phyloP scores from a whole-genome alignment of 768 basidiomycete genomes.

The Gloeopeniophorella convolvens region DNA sequence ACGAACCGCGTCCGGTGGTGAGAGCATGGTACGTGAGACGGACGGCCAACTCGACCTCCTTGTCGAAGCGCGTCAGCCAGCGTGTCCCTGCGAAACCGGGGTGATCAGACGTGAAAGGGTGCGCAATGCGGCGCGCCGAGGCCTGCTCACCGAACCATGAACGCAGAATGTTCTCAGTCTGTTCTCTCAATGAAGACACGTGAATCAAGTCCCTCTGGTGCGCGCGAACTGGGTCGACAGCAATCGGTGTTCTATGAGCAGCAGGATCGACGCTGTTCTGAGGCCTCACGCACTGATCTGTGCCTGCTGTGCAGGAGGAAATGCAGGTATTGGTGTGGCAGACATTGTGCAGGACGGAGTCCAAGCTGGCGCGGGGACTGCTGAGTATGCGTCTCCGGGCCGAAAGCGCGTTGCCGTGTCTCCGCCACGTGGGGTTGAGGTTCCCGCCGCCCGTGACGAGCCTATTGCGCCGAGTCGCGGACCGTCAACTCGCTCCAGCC shows the following conservation, averaged over 20 bases:
- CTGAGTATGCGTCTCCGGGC: too few relatives aligned
- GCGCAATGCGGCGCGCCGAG: too few relatives aligned
- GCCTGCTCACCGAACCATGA: slow-evolving; percentile 62
- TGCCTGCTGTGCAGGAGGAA: slow-evolving; percentile 76
- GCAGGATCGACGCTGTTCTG: not conserved
- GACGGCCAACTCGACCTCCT: slow-evolving; percentile 64
- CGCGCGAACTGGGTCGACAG: slow-evolving; percentile 55
- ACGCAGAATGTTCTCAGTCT: slow-evolving; percentile 66
- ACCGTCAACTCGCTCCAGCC: not conserved
- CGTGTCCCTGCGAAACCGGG: slow-evolving; percentile 54
- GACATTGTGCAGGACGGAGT: slow-evolving; percentile 2
- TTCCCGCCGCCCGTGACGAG: slow-evolving; percentile 5
- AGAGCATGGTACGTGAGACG: slow-evolving; percentile 69
- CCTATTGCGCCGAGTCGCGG: too few relatives aligned
- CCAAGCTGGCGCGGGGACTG: not conserved
- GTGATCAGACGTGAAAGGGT: slow-evolving; percentile 3
- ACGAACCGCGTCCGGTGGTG: slow-evolving; percentile 66
- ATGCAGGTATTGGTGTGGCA: slow-evolving; percentile 28
- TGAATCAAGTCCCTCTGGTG: slow-evolving; percentile 81
- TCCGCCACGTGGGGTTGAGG: slow-evolving; percentile 5
- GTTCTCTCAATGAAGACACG: slow-evolving; percentile 65
- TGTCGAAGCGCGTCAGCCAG: slow-evolving; percentile 75
- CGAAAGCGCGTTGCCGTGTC: not conserved
- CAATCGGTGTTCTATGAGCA: slow-evolving; percentile 15
- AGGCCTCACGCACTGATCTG: slow-evolving; percentile 63